Percentiles rank a stretch among this genome's conserved stretches.
phyloP scores from a whole-genome alignment of 2,329 filamentous ascomycete species.

The Cercospora zeina region DNA sequence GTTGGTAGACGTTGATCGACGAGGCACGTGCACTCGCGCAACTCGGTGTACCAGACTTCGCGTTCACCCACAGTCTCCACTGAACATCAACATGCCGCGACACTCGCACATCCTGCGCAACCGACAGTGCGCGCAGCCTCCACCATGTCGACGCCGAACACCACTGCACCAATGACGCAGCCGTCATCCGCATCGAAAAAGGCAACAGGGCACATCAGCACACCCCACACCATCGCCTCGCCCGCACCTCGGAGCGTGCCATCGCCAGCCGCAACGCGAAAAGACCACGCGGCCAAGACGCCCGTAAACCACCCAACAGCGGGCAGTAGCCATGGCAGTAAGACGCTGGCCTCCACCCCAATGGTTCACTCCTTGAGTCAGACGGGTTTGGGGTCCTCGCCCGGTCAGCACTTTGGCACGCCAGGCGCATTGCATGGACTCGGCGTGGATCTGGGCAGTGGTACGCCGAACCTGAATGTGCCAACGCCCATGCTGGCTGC shows the following conservation, averaged over 20 bases:
- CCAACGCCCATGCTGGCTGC: slow-evolving; percentile 39
- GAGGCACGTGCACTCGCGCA: slow-evolving; percentile 19
- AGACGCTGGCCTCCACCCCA: slow-evolving; percentile 37
- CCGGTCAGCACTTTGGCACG: slow-evolving; percentile 36
- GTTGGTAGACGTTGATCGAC: no score
- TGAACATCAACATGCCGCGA: slow-evolving; percentile 16
- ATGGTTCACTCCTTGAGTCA: slow-evolving; percentile 41
- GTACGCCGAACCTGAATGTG: slow-evolving; percentile 46
- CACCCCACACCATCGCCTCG: slow-evolving; percentile 46
- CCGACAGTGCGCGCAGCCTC: not conserved
- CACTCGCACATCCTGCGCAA: not conserved
- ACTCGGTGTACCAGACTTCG: not conserved
- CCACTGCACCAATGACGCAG: slow-evolving; percentile 24
- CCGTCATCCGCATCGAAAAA: slow-evolving; percentile 38
- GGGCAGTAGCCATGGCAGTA: slow-evolving; percentile 34
- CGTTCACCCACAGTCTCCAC: slow-evolving; percentile 8
- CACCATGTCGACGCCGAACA: slow-evolving; percentile 35
- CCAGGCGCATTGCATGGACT: slow-evolving; percentile 29
- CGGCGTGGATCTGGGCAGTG: slow-evolving; percentile 37
- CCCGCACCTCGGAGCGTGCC: slow-evolving; percentile 40
- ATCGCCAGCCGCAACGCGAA: slow-evolving; percentile 35
- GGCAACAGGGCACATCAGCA: slow-evolving; percentile 33
- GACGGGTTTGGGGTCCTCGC: slow-evolving; percentile 31
- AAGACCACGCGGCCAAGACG: slow-evolving; percentile 42
- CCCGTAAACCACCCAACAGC: slow-evolving; percentile 41